A percentile compares a stretch with the other conserved stretches of the same genome.
Conservation (phyloP, 495 filamentous ascomycete genomes). For the Lasiosphaeria miniovina region DNA sequence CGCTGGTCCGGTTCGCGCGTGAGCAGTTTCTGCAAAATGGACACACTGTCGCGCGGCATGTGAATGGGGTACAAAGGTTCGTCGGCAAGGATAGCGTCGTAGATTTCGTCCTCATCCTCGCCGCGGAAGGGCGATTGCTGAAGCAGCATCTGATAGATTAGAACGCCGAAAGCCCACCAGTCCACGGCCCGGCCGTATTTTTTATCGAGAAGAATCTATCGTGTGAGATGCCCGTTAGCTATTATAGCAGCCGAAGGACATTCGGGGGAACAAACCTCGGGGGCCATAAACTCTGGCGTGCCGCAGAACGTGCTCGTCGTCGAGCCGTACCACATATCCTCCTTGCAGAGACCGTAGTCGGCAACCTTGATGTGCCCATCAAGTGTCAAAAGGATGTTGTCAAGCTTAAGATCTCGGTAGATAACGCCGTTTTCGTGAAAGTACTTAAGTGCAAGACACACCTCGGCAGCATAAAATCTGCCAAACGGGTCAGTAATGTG, state of each 20-base stretch:
- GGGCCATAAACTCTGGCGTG: slow-evolving; percentile 99
- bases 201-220: slow-evolving; percentile 94
- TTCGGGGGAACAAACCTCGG: slow-evolving; percentile 65
- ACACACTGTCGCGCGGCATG: slow-evolving; percentile 97
- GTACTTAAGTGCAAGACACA: slow-evolving; percentile 96
- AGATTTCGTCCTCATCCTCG: slow-evolving; percentile 99
- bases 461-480: slow-evolving; percentile 97
- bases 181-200: slow-evolving; percentile 98
- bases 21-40: slow-evolving; percentile 95
- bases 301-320: slow-evolving; percentile 98
- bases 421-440: slow-evolving; percentile 99
- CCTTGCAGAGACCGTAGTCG: slow-evolving; percentile 98
- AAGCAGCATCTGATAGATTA: slow-evolving; percentile 99
- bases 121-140: slow-evolving; percentile 99
- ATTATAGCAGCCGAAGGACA: background rate
- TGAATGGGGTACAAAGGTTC: slow-evolving; percentile 98
- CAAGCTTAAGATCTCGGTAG: slow-evolving; percentile 98
- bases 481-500: slow-evolving; percentile 6
- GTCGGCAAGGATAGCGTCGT: slow-evolving; percentile 97
- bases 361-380: slow-evolving; percentile 99
- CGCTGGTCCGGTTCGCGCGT: slow-evolving; percentile 92
- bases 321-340: slow-evolving; percentile 98
- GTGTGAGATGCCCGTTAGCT: slow-evolving; percentile 2
- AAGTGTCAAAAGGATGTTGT: slow-evolving; percentile 94
- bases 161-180: slow-evolving; percentile 99